Evolutionary conservation across 2,329 filamentous ascomycete genomes (phyloP).

Genomic region (Tolypocladium sp.): DNA sequence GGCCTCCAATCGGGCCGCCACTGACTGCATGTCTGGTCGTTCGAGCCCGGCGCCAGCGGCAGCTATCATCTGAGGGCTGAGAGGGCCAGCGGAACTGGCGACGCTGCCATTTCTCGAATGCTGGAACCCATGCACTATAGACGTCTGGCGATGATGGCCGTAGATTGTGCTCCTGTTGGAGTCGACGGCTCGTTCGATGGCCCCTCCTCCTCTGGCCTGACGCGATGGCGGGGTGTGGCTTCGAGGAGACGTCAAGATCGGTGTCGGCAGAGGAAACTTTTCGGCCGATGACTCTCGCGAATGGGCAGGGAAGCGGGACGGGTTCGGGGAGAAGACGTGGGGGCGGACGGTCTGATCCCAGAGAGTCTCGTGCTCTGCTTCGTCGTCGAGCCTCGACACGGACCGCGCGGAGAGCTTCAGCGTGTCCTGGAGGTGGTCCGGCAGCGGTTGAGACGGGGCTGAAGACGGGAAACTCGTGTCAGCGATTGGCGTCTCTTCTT

Average conservation of each 20-base stretch:
- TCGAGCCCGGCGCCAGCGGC: conserved; percentile 52
- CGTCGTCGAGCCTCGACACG: conserved; percentile 42
- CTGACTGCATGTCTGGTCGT: conserved; percentile 39
- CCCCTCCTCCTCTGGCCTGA: conserved; percentile 25
- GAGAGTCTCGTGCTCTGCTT: conserved; percentile 38
- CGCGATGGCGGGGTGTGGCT: conserved; percentile 32
- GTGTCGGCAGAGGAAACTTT: conserved; percentile 30
- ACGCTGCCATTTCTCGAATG: conserved; percentile 86
- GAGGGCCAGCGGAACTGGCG: conserved; percentile 70
- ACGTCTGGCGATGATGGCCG: conserved; percentile 91
- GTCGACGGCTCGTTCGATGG: conserved; percentile 45
- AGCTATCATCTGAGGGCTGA: conserved; percentile 80
- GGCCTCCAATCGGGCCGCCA: conserved; percentile 32
- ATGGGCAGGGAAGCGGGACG: conserved; percentile 34
- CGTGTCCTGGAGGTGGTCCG: conserved; percentile 44
- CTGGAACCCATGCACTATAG: conserved; percentile 92
- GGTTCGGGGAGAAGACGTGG: conserved; percentile 27
- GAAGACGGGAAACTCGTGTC: conserved; percentile 3
- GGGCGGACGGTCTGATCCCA: conserved; percentile 46
- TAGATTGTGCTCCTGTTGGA: conserved; percentile 50
- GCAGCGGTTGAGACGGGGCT: conserved; percentile 53
- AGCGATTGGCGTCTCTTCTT: conserved; percentile 1
- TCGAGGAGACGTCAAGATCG: conserved; percentile 25
- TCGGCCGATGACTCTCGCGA: conserved; percentile 52
- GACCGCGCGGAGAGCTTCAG: conserved; percentile 42